These are phyloP conservation scores for Neurospora sp. DNA, from an alignment of 2,329 filamentous ascomycete genomes.

Conservation along the genomic window DNA sequence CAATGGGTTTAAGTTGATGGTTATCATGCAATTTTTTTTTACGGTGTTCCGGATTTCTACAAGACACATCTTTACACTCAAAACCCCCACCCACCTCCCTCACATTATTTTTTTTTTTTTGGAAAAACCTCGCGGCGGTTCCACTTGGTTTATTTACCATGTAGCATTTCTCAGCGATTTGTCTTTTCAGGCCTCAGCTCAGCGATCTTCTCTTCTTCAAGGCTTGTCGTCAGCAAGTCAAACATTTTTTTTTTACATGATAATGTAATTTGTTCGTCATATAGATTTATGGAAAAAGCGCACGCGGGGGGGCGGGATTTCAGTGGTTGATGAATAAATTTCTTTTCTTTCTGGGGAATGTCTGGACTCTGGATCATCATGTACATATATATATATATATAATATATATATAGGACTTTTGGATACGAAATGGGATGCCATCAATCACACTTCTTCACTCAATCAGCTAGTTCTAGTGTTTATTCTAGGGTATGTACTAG, in stretches of 20 bases:
- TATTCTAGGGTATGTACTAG: not conserved
- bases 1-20: not conserved
- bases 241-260: not conserved
- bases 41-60: not conserved
- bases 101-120: not conserved
- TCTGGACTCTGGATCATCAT: not conserved
- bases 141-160: not conserved
- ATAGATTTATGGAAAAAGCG: not conserved
- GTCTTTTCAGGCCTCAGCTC: not conserved
- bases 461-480: not conserved
- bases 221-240: not conserved
- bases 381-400: not conserved
- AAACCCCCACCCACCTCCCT: not conserved
- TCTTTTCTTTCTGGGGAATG: not conserved
- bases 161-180: not conserved
- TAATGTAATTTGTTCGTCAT: not conserved
- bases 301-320: not conserved
- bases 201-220: not conserved
- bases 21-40: not conserved
- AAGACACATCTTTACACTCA: not conserved
- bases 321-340: not conserved
- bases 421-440: not conserved
- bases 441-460: not conserved
- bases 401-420: not conserved
- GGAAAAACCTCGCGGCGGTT: not conserved